Conservation (phyloP, 1,284 basidiomycete species). For the Kwoniella shivajii region DNA sequence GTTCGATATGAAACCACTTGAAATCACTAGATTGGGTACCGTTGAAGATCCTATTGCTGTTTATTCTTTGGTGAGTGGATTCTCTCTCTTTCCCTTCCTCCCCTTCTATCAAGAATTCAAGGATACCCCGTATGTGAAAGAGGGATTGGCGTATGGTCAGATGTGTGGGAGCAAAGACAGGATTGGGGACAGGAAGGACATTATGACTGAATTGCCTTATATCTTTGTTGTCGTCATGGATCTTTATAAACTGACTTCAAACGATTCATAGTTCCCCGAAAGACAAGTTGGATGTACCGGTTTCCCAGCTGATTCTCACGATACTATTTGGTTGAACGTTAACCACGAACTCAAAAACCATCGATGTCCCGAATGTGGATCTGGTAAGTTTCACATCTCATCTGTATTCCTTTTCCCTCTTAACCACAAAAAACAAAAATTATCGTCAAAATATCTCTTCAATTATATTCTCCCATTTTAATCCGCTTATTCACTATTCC, state of each 20-base stretch:
- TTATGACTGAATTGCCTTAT: not conserved
- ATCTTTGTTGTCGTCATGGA: not conserved
- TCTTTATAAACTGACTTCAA: not conserved
- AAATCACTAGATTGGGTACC: slow-evolving; percentile 85
- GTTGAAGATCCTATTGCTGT: slow-evolving; percentile 84
- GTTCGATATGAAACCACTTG: slow-evolving; percentile 86
- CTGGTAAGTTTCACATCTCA: slow-evolving; percentile 29
- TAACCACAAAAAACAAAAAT: not conserved
- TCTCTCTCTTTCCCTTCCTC: not conserved
- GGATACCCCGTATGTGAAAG: not conserved
- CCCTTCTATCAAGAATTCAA: not conserved
- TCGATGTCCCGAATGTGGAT: slow-evolving; percentile 87
- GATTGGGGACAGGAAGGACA: not conserved
- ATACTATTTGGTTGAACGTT: slow-evolving; percentile 77
- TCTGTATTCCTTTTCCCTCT: not conserved
- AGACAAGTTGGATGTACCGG: slow-evolving; percentile 91
- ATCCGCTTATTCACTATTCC: slow-evolving; percentile 17
- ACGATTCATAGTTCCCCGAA: slow-evolving; percentile 64
- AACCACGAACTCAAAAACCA: slow-evolving; percentile 64
- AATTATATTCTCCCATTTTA: not conserved
- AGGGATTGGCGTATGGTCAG: no score
- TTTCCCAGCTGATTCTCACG: slow-evolving; percentile 86
- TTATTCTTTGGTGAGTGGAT: slow-evolving; percentile 75
- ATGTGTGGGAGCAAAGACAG: not conserved
- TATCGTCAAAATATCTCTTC: not conserved